Evolutionary conservation across 2,329 filamentous ascomycete genomes (phyloP), one percentile per base, ranked within the genome.

Genomic region (Sporothrix pallida): DNA sequence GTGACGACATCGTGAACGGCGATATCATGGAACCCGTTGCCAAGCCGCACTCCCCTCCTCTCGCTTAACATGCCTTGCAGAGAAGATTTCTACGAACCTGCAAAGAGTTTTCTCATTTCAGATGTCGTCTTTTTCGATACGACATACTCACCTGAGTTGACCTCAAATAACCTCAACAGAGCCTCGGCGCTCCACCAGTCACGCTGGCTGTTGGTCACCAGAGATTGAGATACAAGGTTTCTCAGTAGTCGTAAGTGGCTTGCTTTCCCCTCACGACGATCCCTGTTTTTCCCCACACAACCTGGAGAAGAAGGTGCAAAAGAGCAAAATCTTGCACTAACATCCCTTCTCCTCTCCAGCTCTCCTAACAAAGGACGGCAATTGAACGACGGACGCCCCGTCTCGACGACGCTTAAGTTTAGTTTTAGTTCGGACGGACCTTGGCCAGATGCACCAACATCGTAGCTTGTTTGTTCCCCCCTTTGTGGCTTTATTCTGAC

Each of bases 241-340:
- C 31, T 37, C 7, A 37, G 31, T 37, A 37, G 31, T 7, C 31
- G 31, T 37, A 37, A 37, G 31, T 37, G 31, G 31, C 31, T 37
- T 37, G 31, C 31, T 42, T 42, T 62, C 62, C 42, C 42, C 62
- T 67, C 62, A 65, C 37, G 60, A 65, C 62, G 62, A 67, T 67
- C 62, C 42, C 62, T 48, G 31, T n/a, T 20, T 65, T 48, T 67
- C 62, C 42, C 62, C 62, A 67, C 62, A 67, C 62, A 67, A 67
- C 42, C 60, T 65, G 17, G 56, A 37, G 56, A 37, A 60, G 37
- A 60, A 60, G 56, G 31, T 15, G 56, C 62, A 2, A 13, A 37
- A 37, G 7, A 37, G 31, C 31, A 37, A 37, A 37, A 37, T 37
- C 31, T 7, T 37, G 31, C 31, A 37, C 31, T 37, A 37, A 37